A percentile compares a stretch with the other conserved stretches of the same genome.
Conservation (phyloP, 805 yeast species). For the Komagataella phaffii region DNA sequence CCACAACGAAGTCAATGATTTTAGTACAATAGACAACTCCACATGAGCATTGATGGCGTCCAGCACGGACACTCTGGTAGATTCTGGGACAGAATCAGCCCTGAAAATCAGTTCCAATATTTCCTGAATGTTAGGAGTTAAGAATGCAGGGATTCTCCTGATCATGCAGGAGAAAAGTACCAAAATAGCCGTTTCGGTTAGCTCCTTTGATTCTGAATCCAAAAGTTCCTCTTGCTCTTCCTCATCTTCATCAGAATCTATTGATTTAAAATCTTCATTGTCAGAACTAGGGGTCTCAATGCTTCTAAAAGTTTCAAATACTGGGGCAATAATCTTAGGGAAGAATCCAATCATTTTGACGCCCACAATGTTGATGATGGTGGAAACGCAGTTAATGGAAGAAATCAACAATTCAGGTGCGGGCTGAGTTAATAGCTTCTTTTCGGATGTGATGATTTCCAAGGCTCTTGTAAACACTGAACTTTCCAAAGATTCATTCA, state of each 20-base stretch:
- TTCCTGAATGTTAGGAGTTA: slow-evolving; percentile 53
- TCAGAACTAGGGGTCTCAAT: slow-evolving; percentile 8
- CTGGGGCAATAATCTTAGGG: slow-evolving; percentile 73
- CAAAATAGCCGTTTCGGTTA: slow-evolving; percentile 58
- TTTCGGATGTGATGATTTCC: slow-evolving; percentile 34
- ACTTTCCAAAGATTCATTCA: slow-evolving; percentile 36
- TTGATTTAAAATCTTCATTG: slow-evolving; percentile 12
- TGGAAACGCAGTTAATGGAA: slow-evolving; percentile 58
- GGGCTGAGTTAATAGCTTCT: slow-evolving; percentile 24
- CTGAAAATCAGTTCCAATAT: slow-evolving; percentile 45
- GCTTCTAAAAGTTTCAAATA: slow-evolving; percentile 40
- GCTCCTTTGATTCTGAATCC: slow-evolving; percentile 12
- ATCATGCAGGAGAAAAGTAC: slow-evolving; percentile 63
- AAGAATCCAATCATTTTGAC: slow-evolving; percentile 76
- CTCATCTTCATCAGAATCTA: slow-evolving; percentile 10
- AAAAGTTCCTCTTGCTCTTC: slow-evolving; percentile 15
- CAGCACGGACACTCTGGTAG: slow-evolving; percentile 49
- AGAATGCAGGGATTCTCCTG: slow-evolving; percentile 76
- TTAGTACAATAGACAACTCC: slow-evolving; percentile 50
- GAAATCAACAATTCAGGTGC: slow-evolving; percentile 57
- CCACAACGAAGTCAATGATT: slow-evolving; percentile 56
- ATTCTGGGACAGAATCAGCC: slow-evolving; percentile 44
- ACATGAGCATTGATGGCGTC: slow-evolving; percentile 50
- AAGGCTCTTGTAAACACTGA: slow-evolving; percentile 35
- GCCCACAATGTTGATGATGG: slow-evolving; percentile 63